phyloP scores from a whole-genome alignment of 2,329 filamentous ascomycete genomes.

The Bretziella fagacearum region DNA sequence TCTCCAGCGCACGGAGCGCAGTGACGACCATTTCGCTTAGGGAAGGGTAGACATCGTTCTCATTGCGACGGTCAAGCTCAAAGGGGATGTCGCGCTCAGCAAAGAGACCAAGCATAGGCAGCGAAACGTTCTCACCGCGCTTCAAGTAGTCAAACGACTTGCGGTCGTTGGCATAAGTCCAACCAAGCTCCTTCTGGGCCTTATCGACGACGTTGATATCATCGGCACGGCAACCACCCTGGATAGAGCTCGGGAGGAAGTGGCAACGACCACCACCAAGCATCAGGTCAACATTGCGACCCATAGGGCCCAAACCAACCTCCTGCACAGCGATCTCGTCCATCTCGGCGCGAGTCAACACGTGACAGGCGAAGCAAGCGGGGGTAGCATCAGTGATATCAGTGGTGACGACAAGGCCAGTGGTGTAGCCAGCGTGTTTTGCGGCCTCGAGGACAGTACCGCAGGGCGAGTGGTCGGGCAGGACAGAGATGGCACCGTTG shows the following conservation, averaged over 20 bases:
- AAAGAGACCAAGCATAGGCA: slow-evolving; percentile 77
- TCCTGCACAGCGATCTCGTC: slow-evolving; percentile 88
- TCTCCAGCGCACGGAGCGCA: slow-evolving; percentile 61
- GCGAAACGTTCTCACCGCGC: slow-evolving; percentile 46
- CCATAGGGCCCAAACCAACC: slow-evolving; percentile 72
- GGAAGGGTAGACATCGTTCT: slow-evolving; percentile 68
- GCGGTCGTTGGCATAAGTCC: slow-evolving; percentile 58
- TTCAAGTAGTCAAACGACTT: slow-evolving; percentile 59
- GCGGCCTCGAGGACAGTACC: slow-evolving; percentile 88
- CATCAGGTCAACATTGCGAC: slow-evolving; percentile 78
- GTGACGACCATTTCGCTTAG: slow-evolving; percentile 81
- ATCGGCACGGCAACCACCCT: slow-evolving; percentile 69
- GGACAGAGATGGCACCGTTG: slow-evolving; percentile 84
- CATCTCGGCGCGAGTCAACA: slow-evolving; percentile 60
- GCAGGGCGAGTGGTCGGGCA: slow-evolving; percentile 72
- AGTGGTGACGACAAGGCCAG: slow-evolving; percentile 87
- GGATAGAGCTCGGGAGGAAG: slow-evolving; percentile 68
- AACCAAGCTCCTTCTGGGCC: slow-evolving; percentile 60
- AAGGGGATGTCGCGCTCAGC: slow-evolving; percentile 73
- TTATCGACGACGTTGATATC: slow-evolving; percentile 55
- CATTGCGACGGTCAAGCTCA: slow-evolving; percentile 72
- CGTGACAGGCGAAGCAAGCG: slow-evolving; percentile 85
- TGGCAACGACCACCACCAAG: slow-evolving; percentile 86
- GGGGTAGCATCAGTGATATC: slow-evolving; percentile 91
- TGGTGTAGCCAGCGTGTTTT: slow-evolving; percentile 79